A percentile compares a stretch with the other conserved stretches of the same genome.
Evolutionary conservation across 441 rosid genomes (phyloP).

Genomic region (Kokia cookei): DNA sequence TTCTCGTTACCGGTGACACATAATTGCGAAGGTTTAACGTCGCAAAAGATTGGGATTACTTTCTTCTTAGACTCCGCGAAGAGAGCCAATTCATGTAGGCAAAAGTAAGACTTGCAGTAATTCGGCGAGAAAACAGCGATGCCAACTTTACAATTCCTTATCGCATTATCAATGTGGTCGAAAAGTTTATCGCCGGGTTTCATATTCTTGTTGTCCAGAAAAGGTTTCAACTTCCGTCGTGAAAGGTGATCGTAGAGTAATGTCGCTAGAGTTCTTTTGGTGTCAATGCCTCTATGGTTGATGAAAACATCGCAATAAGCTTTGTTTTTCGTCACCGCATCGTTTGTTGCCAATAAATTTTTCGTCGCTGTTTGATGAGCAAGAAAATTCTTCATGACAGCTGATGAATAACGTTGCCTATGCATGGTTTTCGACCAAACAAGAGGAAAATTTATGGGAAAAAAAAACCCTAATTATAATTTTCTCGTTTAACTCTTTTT

Average conservation of each 20-base stretch:
- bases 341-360: background rate
- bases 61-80: conserved; percentile 61
- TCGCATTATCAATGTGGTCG: conserved; percentile 44
- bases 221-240: conserved; percentile 35
- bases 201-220: conserved; percentile 72
- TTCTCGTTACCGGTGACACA: conserved; percentile 26
- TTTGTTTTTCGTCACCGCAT: background rate
- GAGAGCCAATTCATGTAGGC: conserved; percentile 68
- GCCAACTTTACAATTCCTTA: conserved; percentile 48
- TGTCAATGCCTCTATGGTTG: conserved; percentile 74
- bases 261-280: conserved; percentile 51
- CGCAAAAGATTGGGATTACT: conserved; percentile 71
- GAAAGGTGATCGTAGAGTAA: conserved; percentile 60
- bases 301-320: conserved; percentile 56
- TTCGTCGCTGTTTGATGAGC: background rate
- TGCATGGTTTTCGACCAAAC: background rate
- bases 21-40: conserved; percentile 67
- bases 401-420: conserved; percentile 1
- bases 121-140: conserved; percentile 62
- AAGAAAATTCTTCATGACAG: background rate
- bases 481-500: no score
- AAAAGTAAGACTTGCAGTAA: conserved; percentile 54
- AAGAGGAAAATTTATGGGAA: background rate
- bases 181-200: conserved; percentile 68
- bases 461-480: background rate